Evolutionary conservation across 2,329 filamentous ascomycete genomes (phyloP).

Genomic region (Aphanoascus verrucosus): DNA sequence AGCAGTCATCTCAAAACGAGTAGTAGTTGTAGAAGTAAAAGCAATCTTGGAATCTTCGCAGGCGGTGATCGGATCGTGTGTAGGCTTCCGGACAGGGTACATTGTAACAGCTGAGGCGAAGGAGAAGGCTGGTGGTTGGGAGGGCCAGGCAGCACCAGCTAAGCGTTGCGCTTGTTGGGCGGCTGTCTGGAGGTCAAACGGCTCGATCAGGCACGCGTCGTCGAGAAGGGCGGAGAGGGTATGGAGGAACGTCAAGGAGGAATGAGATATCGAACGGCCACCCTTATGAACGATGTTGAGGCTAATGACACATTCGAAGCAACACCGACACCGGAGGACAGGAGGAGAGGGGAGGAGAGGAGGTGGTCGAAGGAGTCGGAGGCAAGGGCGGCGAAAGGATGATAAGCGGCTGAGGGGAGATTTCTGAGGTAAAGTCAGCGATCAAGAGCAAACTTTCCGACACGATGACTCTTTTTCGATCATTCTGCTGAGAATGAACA

Average conservation of each 20-base stretch:
- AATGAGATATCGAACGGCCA: background rate
- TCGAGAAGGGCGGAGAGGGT: background rate
- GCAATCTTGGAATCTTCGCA: constrained; percentile 12
- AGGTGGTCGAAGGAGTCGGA: background rate
- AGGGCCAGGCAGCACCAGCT: constrained; percentile 15
- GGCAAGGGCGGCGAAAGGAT: background rate
- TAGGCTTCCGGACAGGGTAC: constrained; percentile 8
- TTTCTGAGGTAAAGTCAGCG: background rate
- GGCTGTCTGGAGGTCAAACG: constrained; percentile 5
- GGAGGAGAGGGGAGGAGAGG: background rate
- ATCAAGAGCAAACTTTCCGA: background rate
- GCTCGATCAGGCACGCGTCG: background rate
- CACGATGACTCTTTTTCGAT: background rate
- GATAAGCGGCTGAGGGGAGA: background rate
- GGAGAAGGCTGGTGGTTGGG: constrained; percentile 8
- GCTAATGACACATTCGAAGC: background rate
- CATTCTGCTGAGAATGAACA: background rate
- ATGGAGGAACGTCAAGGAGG: background rate
- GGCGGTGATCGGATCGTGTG: constrained; percentile 15
- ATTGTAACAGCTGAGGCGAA: constrained; percentile 11
- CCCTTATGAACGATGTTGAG: background rate
- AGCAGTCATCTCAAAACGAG: constrained; percentile 3
- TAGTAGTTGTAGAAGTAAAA: background rate
- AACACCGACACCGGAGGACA: background rate
- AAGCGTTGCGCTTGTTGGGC: constrained; percentile 13